Conservation (phyloP, 441 rosid genomes). For the Croton setiger region DNA sequence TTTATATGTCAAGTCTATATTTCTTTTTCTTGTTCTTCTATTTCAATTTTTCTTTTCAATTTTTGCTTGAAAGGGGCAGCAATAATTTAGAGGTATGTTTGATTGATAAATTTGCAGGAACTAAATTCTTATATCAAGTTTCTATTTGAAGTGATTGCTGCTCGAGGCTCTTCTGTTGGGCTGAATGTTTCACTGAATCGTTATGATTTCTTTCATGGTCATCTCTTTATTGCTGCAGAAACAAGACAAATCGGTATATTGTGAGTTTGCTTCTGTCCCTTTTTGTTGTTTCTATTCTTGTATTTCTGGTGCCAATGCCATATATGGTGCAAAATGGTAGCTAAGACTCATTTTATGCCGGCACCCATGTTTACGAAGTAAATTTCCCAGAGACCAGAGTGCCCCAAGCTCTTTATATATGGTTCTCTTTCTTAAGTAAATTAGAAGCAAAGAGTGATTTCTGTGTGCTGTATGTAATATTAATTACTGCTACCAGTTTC, state of each 20-base stretch:
- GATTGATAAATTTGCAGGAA: constrained; percentile 42
- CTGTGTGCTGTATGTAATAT: neutral
- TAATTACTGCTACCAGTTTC: too few relatives aligned
- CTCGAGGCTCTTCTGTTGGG: constrained; percentile 64
- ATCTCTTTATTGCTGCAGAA: constrained; percentile 54
- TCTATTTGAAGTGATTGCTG: constrained; percentile 65
- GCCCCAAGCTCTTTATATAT: neutral
- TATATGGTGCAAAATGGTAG: neutral
- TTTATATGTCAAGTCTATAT: constrained; percentile 14
- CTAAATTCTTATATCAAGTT: constrained; percentile 61
- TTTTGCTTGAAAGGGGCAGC: too few relatives aligned
- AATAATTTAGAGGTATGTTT: neutral
- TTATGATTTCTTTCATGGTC: constrained; percentile 88
- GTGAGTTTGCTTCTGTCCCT: constrained; percentile 39
- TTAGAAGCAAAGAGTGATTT: neutral
- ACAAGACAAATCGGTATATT: constrained; percentile 75
- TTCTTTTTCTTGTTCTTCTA: neutral
- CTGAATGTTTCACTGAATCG: constrained; percentile 56
- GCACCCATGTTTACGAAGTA: neutral
- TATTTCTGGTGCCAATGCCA: neutral
- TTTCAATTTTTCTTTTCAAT: neutral
- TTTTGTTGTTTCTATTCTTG: neutral
- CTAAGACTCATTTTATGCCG: neutral
- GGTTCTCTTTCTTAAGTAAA: neutral
- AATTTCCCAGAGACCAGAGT: neutral